Conservation (phyloP, 192 early-diverging fungal species). For the Backusella circina region DNA sequence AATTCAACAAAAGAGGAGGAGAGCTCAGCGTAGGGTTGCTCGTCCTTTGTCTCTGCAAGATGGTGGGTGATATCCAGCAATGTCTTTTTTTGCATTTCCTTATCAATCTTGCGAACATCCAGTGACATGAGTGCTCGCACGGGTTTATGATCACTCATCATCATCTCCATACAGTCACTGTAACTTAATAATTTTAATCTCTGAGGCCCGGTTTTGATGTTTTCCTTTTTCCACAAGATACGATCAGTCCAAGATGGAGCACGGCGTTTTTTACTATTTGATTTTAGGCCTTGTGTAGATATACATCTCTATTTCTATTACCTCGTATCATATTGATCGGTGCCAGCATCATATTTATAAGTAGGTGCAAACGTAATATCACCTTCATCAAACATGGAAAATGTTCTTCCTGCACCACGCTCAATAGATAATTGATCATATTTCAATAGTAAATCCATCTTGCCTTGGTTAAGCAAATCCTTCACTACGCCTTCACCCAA, state of each 20-base stretch:
- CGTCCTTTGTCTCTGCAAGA: conserved; percentile 74
- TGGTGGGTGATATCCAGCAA: conserved; percentile 64
- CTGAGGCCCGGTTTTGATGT: background rate
- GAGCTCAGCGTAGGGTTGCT: conserved; percentile 67
- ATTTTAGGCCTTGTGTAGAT: background rate
- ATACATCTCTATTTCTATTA: conserved; percentile 9
- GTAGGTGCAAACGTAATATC: conserved; percentile 79
- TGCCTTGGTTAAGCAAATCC: conserved; percentile 41
- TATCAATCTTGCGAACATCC: conserved; percentile 61
- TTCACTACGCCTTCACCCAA: conserved; percentile 62
- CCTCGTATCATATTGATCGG: conserved; percentile 75
- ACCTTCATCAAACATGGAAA: conserved; percentile 82
- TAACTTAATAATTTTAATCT: conserved; percentile 52
- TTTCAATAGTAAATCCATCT: conserved; percentile 64
- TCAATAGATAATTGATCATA: conserved; percentile 83
- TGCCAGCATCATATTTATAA: conserved; percentile 92
- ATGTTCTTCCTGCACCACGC: conserved; percentile 60
- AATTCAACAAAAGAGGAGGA: conserved; percentile 62
- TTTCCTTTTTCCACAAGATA: conserved; percentile 74
- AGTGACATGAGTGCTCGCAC: conserved; percentile 67
- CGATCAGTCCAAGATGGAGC: conserved; percentile 94
- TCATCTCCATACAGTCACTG: conserved; percentile 57
- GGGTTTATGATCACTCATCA: conserved; percentile 89
- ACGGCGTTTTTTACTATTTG: conserved; percentile 66
- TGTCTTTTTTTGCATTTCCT: conserved; percentile 50